A percentile compares a stretch with the other conserved stretches of the same genome.
phyloP scores from a whole-genome alignment of 2,329 filamentous ascomycete genomes.

The Calonectria pauciramosa region DNA sequence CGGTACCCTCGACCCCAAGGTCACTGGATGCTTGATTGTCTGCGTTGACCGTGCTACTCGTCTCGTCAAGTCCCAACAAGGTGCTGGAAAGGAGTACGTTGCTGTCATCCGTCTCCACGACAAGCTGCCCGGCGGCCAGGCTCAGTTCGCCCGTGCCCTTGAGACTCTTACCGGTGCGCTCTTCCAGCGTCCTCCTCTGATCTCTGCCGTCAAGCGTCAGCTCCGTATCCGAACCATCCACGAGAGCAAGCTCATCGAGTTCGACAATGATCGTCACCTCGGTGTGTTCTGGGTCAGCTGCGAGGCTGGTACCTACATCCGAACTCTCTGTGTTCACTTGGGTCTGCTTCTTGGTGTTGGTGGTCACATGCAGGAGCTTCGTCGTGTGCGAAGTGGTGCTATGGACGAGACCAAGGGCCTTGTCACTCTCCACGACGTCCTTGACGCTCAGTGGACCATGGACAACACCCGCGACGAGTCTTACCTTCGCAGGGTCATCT shows the following conservation, averaged over 20 bases:
- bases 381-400: conserved; percentile 92
- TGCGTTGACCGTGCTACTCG: conserved; percentile 97
- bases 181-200: conserved; percentile 92
- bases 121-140: conserved; percentile 92
- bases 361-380: conserved; percentile 98
- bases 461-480: conserved; percentile 97
- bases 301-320: conserved; percentile 97
- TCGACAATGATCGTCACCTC: conserved; percentile 97
- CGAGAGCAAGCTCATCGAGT: conserved; percentile 96
- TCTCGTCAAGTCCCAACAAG: conserved; percentile 98
- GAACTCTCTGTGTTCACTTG: conserved; percentile 96
- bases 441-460: conserved; percentile 95
- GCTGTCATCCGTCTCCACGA: conserved; percentile 96
- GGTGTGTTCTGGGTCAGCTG: conserved; percentile 99
- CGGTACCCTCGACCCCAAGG: conserved; percentile 97
- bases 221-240: conserved; percentile 98
- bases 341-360: conserved; percentile 83
- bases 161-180: conserved; percentile 97
- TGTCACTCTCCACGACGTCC: conserved; percentile 87
- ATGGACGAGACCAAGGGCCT: conserved; percentile 93
- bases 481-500: conserved; percentile 91
- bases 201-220: conserved; percentile 98
- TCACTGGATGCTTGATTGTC: conserved; percentile 95
- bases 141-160: conserved; percentile 91
- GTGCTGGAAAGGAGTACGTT: conserved; percentile 99